A percentile compares a stretch with the other conserved stretches of the same genome.
phyloP scores from a whole-genome alignment of 345 rosid species.

The Isatis tinctoria region DNA sequence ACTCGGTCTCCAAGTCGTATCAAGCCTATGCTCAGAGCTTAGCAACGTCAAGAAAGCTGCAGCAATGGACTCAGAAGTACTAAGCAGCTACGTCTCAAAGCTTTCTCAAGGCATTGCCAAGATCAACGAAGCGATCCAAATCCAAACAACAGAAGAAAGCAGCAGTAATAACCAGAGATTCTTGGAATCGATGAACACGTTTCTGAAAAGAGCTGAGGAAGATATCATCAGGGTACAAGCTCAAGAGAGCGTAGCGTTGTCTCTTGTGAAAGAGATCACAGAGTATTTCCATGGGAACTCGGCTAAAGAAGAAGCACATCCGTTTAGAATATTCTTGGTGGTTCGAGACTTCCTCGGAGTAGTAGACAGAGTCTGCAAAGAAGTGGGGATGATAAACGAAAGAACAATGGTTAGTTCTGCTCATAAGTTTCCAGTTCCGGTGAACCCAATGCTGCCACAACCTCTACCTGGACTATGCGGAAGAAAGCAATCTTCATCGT shows the following conservation, averaged over 20 bases:
- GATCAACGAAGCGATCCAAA: slow-evolving; percentile 50
- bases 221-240: slow-evolving; percentile 89
- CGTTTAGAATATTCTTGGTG: slow-evolving; percentile 95
- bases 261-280: slow-evolving; percentile 90
- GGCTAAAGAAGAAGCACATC: slow-evolving; percentile 98
- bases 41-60: slow-evolving; percentile 90
- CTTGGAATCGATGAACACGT: slow-evolving; percentile 66
- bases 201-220: slow-evolving; percentile 64
- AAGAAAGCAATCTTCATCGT: slow-evolving; percentile 41
- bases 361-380: slow-evolving; percentile 93
- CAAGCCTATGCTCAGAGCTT: slow-evolving; percentile 76
- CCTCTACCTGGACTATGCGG: slow-evolving; percentile 42
- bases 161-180: slow-evolving; percentile 41
- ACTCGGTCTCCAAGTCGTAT: slow-evolving; percentile 91
- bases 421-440: slow-evolving; percentile 73
- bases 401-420: slow-evolving; percentile 80
- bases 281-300: slow-evolving; percentile 99
- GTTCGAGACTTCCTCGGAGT: slow-evolving; percentile 84
- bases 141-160: slow-evolving; percentile 42
- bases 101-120: slow-evolving; percentile 68
- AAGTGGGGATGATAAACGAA: slow-evolving; percentile 87
- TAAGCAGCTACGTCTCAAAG: slow-evolving; percentile 73
- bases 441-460: slow-evolving; percentile 69
- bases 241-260: slow-evolving; percentile 78
- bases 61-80: slow-evolving; percentile 93